Evolutionary conservation across 805 yeast genomes (phyloP), one percentile per base, ranked within the genome.

Genomic region (Kluyveromyces nonfermentans): DNA sequence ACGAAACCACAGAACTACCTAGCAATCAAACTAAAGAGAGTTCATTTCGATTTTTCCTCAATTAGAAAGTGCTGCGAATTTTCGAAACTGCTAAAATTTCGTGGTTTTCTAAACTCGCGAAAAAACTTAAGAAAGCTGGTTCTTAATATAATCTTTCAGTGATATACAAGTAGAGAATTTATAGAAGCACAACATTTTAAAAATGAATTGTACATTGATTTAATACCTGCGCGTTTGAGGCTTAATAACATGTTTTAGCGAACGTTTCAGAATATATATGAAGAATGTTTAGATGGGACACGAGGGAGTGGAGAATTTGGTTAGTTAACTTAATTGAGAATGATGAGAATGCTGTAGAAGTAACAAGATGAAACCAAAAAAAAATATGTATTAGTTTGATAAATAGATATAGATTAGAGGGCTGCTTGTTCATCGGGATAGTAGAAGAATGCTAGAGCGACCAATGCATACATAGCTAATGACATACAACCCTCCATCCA

Each of bases 401-500:
- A n/a, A n/a, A n/a, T 25, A 14, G 30, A 25, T 14, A 3, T 10
- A 25, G 12, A 25, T 14, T 25, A 25, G 30, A 25, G 30, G 3
- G 30, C 42, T 9, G 52, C 47, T 34, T 57, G 51, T 35, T 60
- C 60, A 45, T 70, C 94, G 7, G 98, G 98, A 57, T 87, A 85
- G 63, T 77, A 85, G 69, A 74, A 85, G 71, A 93, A 93, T 1
- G 97, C 89, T 54, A 93, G 71, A 2, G 95, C 96, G 44, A 88
- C 81, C 45, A 93, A 82, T 46, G 82, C 61, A 61, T 93, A 93
- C 42, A 95, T 85, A 47, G 94, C 80, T 45, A 93, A 62, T 52
- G 93, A 72, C 93, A 93, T 82, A 33, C 82, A 87, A 43, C 98
- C 98, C 70, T 93, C 98, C 43, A 93, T 73, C 97, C 97, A 93